Conservation (phyloP, 345 rosid species). For the Eucalyptus lansdowneana region DNA sequence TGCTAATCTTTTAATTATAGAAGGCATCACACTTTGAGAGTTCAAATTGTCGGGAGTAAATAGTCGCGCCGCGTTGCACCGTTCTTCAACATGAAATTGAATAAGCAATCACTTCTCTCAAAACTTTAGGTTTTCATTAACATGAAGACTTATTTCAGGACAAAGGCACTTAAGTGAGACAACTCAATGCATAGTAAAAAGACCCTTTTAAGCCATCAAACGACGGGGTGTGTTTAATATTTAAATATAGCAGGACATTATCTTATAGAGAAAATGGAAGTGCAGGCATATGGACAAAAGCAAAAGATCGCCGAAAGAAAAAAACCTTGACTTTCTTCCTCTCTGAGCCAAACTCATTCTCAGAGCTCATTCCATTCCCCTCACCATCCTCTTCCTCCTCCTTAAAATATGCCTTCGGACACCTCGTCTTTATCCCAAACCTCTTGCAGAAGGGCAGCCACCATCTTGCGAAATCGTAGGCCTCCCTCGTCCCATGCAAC, state of each 20-base stretch:
- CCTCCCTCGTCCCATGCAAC: slow-evolving; percentile 12
- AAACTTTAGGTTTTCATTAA: background rate
- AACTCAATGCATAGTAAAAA: too few relatives aligned
- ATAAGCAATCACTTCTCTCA: background rate
- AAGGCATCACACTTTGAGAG: background rate
- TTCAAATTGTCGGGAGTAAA: background rate
- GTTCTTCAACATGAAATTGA: background rate
- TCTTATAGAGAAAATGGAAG: background rate
- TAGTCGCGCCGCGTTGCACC: background rate
- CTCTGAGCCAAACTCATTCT: background rate
- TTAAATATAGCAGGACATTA: background rate
- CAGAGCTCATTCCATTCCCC: background rate
- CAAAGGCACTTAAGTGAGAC: background rate
- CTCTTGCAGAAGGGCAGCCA: slow-evolving; percentile 45
- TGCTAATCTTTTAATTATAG: background rate
- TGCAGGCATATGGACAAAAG: background rate
- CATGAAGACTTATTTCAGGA: background rate
- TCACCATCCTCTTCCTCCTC: background rate
- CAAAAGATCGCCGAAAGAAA: background rate
- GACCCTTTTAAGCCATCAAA: background rate
- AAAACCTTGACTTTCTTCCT: slow-evolving; percentile 5
- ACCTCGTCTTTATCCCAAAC: background rate
- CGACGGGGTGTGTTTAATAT: background rate
- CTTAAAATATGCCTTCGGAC: slow-evolving; percentile 23
- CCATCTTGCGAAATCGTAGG: slow-evolving; percentile 16